These are phyloP conservation scores for Scutellaria baicalensis DNA, from an alignment of 257 asterid genomes.

Conservation along the genomic window DNA sequence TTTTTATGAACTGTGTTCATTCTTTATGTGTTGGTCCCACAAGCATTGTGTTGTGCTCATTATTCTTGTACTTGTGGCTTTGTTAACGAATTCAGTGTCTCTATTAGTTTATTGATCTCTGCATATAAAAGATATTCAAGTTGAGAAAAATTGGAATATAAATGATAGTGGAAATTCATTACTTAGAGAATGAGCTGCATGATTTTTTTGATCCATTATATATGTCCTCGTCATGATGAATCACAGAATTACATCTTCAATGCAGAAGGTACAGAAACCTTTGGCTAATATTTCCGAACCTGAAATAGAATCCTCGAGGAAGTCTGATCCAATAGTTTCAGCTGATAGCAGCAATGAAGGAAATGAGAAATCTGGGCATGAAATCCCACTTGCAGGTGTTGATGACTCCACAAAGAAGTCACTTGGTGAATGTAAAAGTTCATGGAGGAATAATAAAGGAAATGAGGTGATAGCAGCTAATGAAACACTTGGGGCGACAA, in stretches of 20 bases:
- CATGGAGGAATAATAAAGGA: conserved; percentile 5
- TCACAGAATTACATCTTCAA: conserved; percentile 7
- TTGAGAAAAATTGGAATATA: background rate
- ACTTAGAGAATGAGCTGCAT: background rate
- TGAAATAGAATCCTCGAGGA: conserved; percentile 11
- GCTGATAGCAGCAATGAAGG: conserved; percentile 9
- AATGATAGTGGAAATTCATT: background rate
- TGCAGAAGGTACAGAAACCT: conserved; percentile 27
- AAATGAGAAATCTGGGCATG: conserved; percentile 9
- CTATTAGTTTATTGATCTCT: background rate
- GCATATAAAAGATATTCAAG: background rate
- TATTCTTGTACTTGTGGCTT: background rate
- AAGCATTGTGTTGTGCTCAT: background rate
- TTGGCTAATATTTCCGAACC: conserved; percentile 6
- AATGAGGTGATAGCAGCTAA: background rate
- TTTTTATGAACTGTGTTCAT: background rate
- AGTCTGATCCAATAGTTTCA: conserved; percentile 11
- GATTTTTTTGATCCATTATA: background rate
- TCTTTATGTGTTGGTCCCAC: background rate
- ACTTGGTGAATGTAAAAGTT: conserved; percentile 2
- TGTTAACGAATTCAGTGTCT: background rate
- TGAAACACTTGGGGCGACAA: conserved; percentile 6
- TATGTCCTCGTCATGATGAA: background rate
- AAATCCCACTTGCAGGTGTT: conserved; percentile 1
- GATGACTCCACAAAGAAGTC: conserved; percentile 13